Percentiles rank a stretch among this genome's conserved stretches.
phyloP scores from a whole-genome alignment of 441 rosid genomes.

The Metrosideros polymorpha region DNA sequence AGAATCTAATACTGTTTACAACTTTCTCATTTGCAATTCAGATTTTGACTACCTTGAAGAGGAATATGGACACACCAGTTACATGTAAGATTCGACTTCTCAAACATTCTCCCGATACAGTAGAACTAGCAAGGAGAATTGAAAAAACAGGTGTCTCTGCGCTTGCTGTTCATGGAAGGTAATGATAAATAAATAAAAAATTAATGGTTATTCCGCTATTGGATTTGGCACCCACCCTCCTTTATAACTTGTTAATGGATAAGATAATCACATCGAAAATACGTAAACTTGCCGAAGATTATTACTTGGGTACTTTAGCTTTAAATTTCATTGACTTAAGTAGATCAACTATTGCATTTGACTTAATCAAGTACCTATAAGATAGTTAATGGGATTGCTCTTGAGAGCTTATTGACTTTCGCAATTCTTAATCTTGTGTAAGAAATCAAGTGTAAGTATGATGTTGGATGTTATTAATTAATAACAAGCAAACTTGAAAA shows the following conservation, averaged over 20 bases:
- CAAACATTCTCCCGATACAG: conserved; percentile 63
- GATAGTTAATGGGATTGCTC: not conserved
- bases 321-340: not conserved
- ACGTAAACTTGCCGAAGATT: not conserved
- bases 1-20: not conserved
- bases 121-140: conserved; percentile 80
- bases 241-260: not conserved
- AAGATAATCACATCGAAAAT: not conserved
- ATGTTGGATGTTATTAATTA: not conserved
- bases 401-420: not conserved
- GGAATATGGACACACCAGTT: conserved; percentile 71
- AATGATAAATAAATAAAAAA: not conserved
- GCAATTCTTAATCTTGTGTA: not conserved
- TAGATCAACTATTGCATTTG: not conserved
- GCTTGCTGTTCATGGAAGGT: conserved; percentile 94
- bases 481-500: not conserved
- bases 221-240: not conserved
- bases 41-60: conserved; percentile 76
- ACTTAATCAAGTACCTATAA: not conserved
- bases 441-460: not conserved
- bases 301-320: not conserved
- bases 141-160: conserved; percentile 91
- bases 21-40: conserved; percentile 12
- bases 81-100: conserved; percentile 87
- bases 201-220: not conserved